Conservation (phyloP, 116 monocot species). For the Cymodocea nodosa region DNA sequence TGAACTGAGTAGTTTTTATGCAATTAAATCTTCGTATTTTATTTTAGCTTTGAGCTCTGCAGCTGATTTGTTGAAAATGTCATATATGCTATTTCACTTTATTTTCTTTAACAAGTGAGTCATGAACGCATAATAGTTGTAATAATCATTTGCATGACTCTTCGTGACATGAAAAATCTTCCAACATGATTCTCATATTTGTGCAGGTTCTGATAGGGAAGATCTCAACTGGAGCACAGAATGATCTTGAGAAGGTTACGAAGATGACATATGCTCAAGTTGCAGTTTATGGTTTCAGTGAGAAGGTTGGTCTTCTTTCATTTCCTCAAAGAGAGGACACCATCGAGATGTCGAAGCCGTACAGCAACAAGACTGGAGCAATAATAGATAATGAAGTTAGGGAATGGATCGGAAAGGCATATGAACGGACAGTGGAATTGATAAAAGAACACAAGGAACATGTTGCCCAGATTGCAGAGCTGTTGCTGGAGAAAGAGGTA, state of each 20-base stretch:
- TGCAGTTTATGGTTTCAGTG: slow-evolving; percentile 94
- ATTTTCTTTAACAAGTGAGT: no score
- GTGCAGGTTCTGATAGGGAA: slow-evolving; percentile 77
- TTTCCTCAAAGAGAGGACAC: slow-evolving; percentile 74
- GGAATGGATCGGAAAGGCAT: slow-evolving; percentile 80
- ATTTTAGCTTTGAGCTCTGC: no score
- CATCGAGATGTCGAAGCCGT: slow-evolving; percentile 75
- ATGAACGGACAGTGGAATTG: slow-evolving; percentile 43
- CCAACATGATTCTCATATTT: neutral
- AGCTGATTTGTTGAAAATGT: no score
- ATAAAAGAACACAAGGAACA: slow-evolving; percentile 68
- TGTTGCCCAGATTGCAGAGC: slow-evolving; percentile 67
- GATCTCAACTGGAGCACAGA: slow-evolving; percentile 94
- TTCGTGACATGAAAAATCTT: neutral
- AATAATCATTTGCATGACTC: no score
- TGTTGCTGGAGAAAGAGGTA: slow-evolving; percentile 91
- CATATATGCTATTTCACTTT: no score
- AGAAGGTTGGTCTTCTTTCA: slow-evolving; percentile 91
- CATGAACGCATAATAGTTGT: no score
- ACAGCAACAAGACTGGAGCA: slow-evolving; percentile 83
- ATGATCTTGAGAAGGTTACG: slow-evolving; percentile 94
- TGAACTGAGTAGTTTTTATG: no score
- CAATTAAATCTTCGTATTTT: no score
- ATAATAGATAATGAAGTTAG: slow-evolving; percentile 87
- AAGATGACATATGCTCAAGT: slow-evolving; percentile 98